Conservation (phyloP, 1,284 basidiomycete genomes). For the Puccinia coronata region DNA sequence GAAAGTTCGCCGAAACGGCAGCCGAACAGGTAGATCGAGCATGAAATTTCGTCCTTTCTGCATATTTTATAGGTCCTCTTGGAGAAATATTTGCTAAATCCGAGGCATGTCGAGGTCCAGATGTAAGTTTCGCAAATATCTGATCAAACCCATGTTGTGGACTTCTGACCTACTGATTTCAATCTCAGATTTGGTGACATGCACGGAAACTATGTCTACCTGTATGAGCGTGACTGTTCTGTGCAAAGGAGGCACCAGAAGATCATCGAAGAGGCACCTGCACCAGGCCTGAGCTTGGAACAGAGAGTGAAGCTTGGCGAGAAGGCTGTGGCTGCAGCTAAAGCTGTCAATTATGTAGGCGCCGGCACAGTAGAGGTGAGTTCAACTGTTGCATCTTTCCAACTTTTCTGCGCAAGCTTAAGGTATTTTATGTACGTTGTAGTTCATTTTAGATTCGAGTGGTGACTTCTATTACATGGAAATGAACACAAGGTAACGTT, state of each 20-base stretch:
- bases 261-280: constrained; percentile 93
- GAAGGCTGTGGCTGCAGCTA: constrained; percentile 86
- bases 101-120: constrained; percentile 72
- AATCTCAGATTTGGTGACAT: constrained; percentile 86
- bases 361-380: constrained; percentile 74
- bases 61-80: constrained; percentile 53
- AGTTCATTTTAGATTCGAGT: constrained; percentile 88
- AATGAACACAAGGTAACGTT: constrained; percentile 73
- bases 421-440: neutral
- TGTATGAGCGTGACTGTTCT: constrained; percentile 92
- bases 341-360: constrained; percentile 84
- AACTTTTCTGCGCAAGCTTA: neutral
- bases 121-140: constrained; percentile 69
- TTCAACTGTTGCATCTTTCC: neutral
- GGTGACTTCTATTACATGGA: constrained; percentile 88
- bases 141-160: constrained; percentile 61
- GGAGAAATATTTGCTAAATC: constrained; percentile 56
- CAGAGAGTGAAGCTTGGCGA: constrained; percentile 76
- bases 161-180: constrained; percentile 60
- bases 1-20: neutral
- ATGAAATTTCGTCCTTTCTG: neutral
- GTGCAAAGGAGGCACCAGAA: constrained; percentile 93
- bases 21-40: neutral
- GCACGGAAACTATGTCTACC: constrained; percentile 73
- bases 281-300: constrained; percentile 75